A percentile compares a stretch with the other conserved stretches of the same genome.
phyloP scores from a whole-genome alignment of 2,329 filamentous ascomycete genomes.

The Sporothrix pseudoabietina region DNA sequence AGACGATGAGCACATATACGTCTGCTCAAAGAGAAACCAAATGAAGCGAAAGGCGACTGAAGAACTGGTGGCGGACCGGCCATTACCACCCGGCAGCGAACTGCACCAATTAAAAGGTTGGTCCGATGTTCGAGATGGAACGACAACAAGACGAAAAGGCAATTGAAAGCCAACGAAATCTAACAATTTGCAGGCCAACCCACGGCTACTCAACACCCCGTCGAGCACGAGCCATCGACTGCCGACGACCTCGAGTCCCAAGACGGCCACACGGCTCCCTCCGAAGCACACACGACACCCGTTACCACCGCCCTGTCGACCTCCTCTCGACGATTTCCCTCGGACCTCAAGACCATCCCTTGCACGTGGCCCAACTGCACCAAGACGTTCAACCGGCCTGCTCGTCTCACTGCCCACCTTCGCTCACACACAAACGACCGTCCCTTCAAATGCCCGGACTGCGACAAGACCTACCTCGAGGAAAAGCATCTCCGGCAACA shows the following conservation, averaged over 20 bases:
- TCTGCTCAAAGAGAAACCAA: background rate
- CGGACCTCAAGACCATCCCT: constrained; percentile 72
- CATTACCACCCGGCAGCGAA: background rate
- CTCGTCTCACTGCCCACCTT: constrained; percentile 75
- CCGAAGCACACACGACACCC: constrained; percentile 30
- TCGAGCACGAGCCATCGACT: background rate
- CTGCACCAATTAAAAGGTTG: constrained; percentile 1
- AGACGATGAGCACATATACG: background rate
- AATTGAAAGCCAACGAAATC: background rate
- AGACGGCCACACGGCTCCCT: background rate
- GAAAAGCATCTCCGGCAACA: constrained; percentile 86
- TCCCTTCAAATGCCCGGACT: constrained; percentile 73
- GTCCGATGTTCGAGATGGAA: background rate
- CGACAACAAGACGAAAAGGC: too few species aligned
- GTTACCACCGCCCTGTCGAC: constrained; percentile 31
- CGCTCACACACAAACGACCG: constrained; percentile 85
- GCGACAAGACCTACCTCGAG: constrained; percentile 82
- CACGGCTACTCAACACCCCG: background rate
- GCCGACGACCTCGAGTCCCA: constrained; percentile 26
- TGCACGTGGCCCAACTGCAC: constrained; percentile 74
- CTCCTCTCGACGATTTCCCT: constrained; percentile 53
- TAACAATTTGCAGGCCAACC: background rate
- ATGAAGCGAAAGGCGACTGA: constrained; percentile 35
- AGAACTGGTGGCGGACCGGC: constrained; percentile 24
- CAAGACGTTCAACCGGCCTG: constrained; percentile 86